A percentile compares a stretch with the other conserved stretches of the same genome.
Conservation (phyloP, 2,329 filamentous ascomycete species). For the Claviceps maximensis region DNA sequence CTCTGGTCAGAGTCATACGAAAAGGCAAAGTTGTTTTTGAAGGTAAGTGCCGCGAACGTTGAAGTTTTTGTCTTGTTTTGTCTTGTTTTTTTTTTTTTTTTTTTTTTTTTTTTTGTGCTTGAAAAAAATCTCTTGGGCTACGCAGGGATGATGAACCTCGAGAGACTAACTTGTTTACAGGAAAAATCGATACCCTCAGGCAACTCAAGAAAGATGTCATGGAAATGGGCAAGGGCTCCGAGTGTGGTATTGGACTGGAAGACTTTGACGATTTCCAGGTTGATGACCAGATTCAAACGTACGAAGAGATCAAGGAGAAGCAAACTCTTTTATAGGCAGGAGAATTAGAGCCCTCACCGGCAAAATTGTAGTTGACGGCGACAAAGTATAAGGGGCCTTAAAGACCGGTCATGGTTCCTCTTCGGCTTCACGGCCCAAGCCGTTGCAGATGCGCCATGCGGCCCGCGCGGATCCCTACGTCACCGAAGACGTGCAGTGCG, state of each 20-base stretch:
- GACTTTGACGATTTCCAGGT: slow-evolving; percentile 64
- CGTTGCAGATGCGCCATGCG: no score
- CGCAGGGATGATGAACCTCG: not conserved
- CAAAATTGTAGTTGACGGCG: no score
- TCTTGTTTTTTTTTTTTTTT: not conserved
- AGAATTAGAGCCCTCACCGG: not conserved
- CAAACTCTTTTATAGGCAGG: slow-evolving; percentile 33
- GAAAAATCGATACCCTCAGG: slow-evolving; percentile 68
- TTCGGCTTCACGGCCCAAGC: no score
- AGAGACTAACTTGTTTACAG: slow-evolving; percentile 29
- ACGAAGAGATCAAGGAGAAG: slow-evolving; percentile 66
- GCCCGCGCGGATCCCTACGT: no score
- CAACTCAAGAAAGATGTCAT: slow-evolving; percentile 83
- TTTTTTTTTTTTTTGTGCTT: slow-evolving; percentile 3
- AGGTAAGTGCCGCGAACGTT: slow-evolving; percentile 44
- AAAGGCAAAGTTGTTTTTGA: slow-evolving; percentile 61
- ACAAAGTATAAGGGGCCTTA: no score
- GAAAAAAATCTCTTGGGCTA: no score
- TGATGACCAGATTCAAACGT: slow-evolving; percentile 80
- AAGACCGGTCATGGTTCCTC: no score
- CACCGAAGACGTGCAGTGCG: not conserved
- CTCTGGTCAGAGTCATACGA: slow-evolving; percentile 59
- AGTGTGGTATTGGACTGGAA: slow-evolving; percentile 82
- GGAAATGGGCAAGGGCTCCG: slow-evolving; percentile 83
- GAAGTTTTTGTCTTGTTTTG: not conserved